These are phyloP conservation scores for Penicillium freii DNA, from an alignment of 2,329 filamentous ascomycete species.

Conservation along the genomic window DNA sequence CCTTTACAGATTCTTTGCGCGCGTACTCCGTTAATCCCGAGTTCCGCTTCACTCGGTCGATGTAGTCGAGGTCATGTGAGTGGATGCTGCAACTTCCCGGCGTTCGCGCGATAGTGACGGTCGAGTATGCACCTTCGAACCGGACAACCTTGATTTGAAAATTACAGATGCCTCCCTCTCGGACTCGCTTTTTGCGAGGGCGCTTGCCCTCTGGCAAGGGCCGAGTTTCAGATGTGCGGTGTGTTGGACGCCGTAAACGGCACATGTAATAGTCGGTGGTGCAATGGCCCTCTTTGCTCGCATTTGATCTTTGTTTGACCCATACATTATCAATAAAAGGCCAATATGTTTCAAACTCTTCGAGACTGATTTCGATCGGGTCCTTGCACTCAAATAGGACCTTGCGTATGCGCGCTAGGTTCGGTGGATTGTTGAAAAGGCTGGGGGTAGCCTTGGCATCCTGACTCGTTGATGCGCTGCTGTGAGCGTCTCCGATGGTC, in stretches of 20 bases:
- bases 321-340: slow-evolving; percentile 53
- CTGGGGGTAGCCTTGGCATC: slow-evolving; percentile 22
- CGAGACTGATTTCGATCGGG: slow-evolving; percentile 46
- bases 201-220: slow-evolving; percentile 48
- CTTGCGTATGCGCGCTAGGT: slow-evolving; percentile 44
- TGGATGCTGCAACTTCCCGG: slow-evolving; percentile 43
- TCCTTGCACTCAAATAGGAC: slow-evolving; percentile 48
- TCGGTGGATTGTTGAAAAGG: slow-evolving; percentile 44
- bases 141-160: slow-evolving; percentile 50
- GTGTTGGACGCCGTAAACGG: slow-evolving; percentile 42
- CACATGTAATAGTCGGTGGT: slow-evolving; percentile 51
- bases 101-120: slow-evolving; percentile 44
- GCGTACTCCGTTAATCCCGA: slow-evolving; percentile 50
- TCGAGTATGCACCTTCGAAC: slow-evolving; percentile 45
- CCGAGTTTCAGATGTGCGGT: slow-evolving; percentile 41
- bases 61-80: slow-evolving; percentile 49
- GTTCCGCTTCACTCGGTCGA: slow-evolving; percentile 50
- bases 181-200: slow-evolving; percentile 44
- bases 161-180: slow-evolving; percentile 48
- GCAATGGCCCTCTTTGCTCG: slow-evolving; percentile 43
- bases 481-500: not conserved
- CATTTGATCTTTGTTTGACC: slow-evolving; percentile 47
- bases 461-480: not conserved
- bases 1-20: slow-evolving; percentile 46
- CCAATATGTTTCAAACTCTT: slow-evolving; percentile 50